Evolutionary conservation across 148 eudicot genomes (phyloP).

Genomic region (Cornus florida): DNA sequence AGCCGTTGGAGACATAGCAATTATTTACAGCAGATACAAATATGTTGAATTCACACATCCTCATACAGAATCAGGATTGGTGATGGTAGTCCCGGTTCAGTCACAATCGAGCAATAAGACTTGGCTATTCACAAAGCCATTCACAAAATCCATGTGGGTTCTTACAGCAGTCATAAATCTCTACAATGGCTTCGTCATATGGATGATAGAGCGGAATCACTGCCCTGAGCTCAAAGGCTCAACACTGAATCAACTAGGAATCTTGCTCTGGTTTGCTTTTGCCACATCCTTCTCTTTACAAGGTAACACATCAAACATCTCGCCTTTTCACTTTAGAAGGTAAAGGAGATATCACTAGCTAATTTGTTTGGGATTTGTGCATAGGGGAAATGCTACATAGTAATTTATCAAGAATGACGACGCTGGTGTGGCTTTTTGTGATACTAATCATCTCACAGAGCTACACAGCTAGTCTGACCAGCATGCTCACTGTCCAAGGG

Average conservation of each 20-base stretch:
- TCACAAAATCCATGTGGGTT: conserved; percentile 6
- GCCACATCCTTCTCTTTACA: background rate
- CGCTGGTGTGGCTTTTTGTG: conserved; percentile 32
- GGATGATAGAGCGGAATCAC: conserved; percentile 3
- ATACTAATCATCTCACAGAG: conserved; percentile 27
- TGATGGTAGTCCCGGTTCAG: conserved; percentile 2
- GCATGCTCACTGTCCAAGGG: conserved; percentile 29
- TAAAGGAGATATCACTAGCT: background rate
- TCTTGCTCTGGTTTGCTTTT: background rate
- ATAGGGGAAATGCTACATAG: conserved; percentile 26
- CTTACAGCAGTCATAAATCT: background rate
- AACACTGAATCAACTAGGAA: background rate
- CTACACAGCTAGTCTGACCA: conserved; percentile 35
- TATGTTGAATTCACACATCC: background rate
- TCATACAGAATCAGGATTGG: conserved; percentile 3
- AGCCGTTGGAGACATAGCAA: background rate
- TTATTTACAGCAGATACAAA: background rate
- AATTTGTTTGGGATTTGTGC: background rate
- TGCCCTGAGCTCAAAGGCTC: conserved; percentile 3
- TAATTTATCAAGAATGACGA: conserved; percentile 26
- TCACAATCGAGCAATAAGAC: background rate
- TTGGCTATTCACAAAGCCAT: conserved; percentile 1
- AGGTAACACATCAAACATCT: background rate
- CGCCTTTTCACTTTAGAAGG: no score
- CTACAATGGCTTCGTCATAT: background rate